A percentile compares a stretch with the other conserved stretches of the same genome.
These are phyloP conservation scores for Tricholoma sp. DNA, from an alignment of 768 basidiomycete genomes.

Conservation along the genomic window DNA sequence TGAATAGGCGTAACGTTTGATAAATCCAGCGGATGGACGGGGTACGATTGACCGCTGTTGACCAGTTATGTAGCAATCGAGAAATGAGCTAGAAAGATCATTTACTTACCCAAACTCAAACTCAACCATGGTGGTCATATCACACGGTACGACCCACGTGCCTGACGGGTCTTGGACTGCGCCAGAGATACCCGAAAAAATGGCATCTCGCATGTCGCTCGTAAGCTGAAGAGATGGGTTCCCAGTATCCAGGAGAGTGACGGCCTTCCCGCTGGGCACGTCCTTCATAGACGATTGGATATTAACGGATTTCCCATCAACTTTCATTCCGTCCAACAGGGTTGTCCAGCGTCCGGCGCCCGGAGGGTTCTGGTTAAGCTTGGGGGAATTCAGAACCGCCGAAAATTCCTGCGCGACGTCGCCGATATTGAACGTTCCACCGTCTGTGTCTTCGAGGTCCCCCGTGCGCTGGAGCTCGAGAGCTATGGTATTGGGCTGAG, in stretches of 20 bases:
- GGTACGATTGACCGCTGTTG: constrained; percentile 25
- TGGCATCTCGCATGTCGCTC: constrained; percentile 25
- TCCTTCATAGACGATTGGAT: constrained; percentile 26
- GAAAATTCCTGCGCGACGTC: constrained; percentile 33
- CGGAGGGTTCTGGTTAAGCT: constrained; percentile 29
- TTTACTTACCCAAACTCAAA: constrained; percentile 34
- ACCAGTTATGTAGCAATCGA: background rate
- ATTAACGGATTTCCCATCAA: constrained; percentile 23
- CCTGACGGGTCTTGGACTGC: constrained; percentile 25
- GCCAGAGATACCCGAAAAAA: constrained; percentile 34
- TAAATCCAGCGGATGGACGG: constrained; percentile 43
- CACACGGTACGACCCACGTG: constrained; percentile 38
- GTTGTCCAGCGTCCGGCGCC: constrained; percentile 37
- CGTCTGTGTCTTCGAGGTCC: constrained; percentile 34
- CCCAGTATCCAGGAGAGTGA: constrained; percentile 40
- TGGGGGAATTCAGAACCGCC: constrained; percentile 24
- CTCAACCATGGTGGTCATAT: constrained; percentile 26
- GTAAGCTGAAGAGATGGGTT: constrained; percentile 35
- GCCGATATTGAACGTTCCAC: constrained; percentile 38
- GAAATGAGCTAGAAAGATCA: constrained; percentile 13
- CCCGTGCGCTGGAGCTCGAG: constrained; percentile 37
- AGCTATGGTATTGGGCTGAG: constrained; percentile 34
- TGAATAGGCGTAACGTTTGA: constrained; percentile 23
- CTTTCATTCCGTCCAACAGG: constrained; percentile 31
- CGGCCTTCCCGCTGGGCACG: constrained; percentile 25